Evolutionary conservation across 371 early-diverging fungal species (phyloP), one percentile per base, ranked within the genome.

Genomic region (Mucor irregularis): DNA sequence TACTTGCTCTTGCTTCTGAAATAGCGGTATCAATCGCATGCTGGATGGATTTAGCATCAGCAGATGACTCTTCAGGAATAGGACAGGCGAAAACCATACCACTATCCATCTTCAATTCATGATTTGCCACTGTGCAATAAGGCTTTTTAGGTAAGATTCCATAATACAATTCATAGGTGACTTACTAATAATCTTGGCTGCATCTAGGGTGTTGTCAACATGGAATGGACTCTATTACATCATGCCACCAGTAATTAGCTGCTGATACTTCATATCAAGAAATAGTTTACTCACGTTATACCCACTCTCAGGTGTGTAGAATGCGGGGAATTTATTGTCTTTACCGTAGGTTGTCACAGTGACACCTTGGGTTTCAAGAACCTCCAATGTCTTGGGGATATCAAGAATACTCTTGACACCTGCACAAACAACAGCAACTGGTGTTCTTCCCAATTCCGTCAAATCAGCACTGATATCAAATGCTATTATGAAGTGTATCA

Each of bases 341-440:
- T 69, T 55, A 9, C 91, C 90, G 55, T 82, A 77, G 0, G 95
- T 90, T 1, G 88, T 79, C 0, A 96, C 96, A 0, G 96, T 85
- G 0, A 96, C 96, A 24, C 98, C 98, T 64, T 90, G 90, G 0
- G 98, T 96, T 72, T 97, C 97, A 56, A 97, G 68, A 24, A 84
- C 91, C 69, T 97, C 97, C 17, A 97, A 74, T 0, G 95, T 97
- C 54, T 86, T 85, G 49, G 78, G 86, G 64, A 97, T 90, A 68
- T 96, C 97, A 21, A 97, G 73, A 33, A 96, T 96, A 26, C 91
- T 88, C 67, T 97, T 97, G 3, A 90, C 94, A 30, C 97, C 97
- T 0, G 95, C 92, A 70, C 95, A 96, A 1, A 96, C 87, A 1
- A 97, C 97, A 0, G 95, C 87, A 1, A 97, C 90, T 0, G 94